Evolutionary conservation across 495 filamentous ascomycete species (phyloP).

Genomic region (Daldinia grandis): DNA sequence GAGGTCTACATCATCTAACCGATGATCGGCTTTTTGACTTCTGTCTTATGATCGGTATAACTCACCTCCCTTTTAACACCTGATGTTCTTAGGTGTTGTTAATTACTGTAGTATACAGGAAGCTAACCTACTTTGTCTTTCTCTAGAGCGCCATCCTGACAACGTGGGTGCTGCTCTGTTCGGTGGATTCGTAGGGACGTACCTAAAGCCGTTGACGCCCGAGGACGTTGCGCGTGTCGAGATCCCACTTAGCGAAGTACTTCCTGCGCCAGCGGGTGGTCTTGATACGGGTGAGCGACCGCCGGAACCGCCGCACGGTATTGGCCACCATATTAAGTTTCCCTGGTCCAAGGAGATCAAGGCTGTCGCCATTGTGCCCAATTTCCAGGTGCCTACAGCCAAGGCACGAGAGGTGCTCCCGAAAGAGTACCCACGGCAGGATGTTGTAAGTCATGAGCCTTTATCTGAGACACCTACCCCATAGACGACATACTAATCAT

Average conservation of each 20-base stretch:
- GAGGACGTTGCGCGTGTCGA: slow-evolving; percentile 86
- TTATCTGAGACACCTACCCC: neutral
- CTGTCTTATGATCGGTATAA: slow-evolving; percentile 86
- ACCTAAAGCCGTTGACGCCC: slow-evolving; percentile 86
- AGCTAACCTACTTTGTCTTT: slow-evolving; percentile 27
- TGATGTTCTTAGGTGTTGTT: neutral
- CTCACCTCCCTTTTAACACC: neutral
- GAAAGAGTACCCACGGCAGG: slow-evolving; percentile 73
- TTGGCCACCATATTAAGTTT: slow-evolving; percentile 94
- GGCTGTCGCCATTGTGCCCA: slow-evolving; percentile 90
- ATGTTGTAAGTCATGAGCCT: slow-evolving; percentile 67
- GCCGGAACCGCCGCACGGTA: slow-evolving; percentile 85
- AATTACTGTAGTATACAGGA: neutral
- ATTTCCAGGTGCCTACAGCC: slow-evolving; percentile 92
- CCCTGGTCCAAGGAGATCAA: slow-evolving; percentile 92
- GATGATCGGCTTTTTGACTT: slow-evolving; percentile 91
- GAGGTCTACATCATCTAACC: slow-evolving; percentile 74
- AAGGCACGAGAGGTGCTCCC: slow-evolving; percentile 86
- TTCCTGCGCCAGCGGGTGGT: slow-evolving; percentile 85
- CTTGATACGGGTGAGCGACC: slow-evolving; percentile 84
- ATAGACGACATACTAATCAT: slow-evolving; percentile 4
- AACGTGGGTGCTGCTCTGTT: slow-evolving; percentile 95
- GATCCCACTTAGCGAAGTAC: slow-evolving; percentile 94
- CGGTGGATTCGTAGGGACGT: slow-evolving; percentile 96
- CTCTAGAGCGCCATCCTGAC: slow-evolving; percentile 89